phyloP scores from a whole-genome alignment of 1,284 basidiomycete species.

The Kwoniella shivajii region DNA sequence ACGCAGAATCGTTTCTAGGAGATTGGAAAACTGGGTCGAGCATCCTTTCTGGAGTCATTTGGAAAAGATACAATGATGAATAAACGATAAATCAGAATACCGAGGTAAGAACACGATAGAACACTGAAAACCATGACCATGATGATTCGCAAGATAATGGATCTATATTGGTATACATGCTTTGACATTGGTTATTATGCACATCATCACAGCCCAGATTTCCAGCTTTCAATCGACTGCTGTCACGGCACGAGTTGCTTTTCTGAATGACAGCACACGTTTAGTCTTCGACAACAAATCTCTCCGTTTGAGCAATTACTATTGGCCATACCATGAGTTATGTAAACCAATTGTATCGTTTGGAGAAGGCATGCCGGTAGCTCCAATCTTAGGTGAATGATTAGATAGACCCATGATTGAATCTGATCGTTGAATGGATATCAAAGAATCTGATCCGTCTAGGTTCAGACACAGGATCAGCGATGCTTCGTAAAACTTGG shows the following conservation, averaged over 20 bases:
- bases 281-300: neutral
- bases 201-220: too few species aligned
- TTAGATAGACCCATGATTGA: conserved; percentile 52
- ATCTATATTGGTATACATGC: too few species aligned
- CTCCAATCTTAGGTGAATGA: conserved; percentile 53
- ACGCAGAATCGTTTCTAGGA: conserved; percentile 34
- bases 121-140: too few species aligned
- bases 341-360: conserved; percentile 55
- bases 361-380: conserved; percentile 37
- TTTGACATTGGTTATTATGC: too few species aligned
- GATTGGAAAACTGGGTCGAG: conserved; percentile 23
- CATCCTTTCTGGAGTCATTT: conserved; percentile 36
- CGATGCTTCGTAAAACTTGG: neutral
- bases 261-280: too few species aligned
- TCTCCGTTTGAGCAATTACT: too few species aligned
- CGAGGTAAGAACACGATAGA: too few species aligned
- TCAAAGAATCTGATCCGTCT: conserved; percentile 51
- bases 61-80: too few species aligned
- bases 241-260: too few species aligned
- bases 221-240: too few species aligned
- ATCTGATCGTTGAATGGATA: conserved; percentile 31
- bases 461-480: too few species aligned
- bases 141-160: too few species aligned
- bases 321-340: conserved; percentile 52
- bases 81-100: conserved; percentile 7